Conservation (phyloP, 148 eudicot species). For the Linanthus parryae region DNA sequence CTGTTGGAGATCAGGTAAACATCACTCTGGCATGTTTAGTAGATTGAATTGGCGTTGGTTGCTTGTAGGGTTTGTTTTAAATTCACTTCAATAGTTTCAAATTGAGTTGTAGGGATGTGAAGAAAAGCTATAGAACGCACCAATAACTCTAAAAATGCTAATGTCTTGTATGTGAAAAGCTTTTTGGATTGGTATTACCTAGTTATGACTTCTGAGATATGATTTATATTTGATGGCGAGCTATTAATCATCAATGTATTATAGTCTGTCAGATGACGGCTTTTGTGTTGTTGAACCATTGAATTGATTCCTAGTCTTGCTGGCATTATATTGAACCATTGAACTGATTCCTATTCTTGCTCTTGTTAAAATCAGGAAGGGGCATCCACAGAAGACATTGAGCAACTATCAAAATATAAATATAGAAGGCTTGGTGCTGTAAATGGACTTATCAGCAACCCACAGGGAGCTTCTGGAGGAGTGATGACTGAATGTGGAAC, state of each 20-base stretch:
- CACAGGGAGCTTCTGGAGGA: slow-evolving; percentile 38
- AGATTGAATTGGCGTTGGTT: background rate
- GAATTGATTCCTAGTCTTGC: background rate
- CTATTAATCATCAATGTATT: too few species aligned
- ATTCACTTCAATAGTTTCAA: background rate
- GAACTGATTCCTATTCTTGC: background rate
- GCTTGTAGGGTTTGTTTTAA: background rate
- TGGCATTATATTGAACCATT: background rate
- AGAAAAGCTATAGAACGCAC: background rate
- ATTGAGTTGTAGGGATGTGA: background rate
- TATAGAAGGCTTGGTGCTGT: slow-evolving; percentile 29
- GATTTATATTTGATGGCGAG: too few species aligned
- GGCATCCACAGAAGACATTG: slow-evolving; percentile 63
- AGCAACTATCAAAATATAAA: slow-evolving; percentile 40
- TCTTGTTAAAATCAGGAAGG: slow-evolving; percentile 37
- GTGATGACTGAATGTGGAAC: slow-evolving; percentile 59
- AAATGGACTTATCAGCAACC: slow-evolving; percentile 30
- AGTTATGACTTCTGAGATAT: background rate
- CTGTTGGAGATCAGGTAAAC: slow-evolving; percentile 58
- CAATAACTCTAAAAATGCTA: background rate
- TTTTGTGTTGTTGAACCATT: too few species aligned
- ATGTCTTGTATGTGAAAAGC: too few species aligned
- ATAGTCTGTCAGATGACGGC: too few species aligned
- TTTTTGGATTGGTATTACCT: background rate
- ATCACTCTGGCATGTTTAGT: background rate